Evolutionary conservation across 2,329 filamentous ascomycete species (phyloP).

Genomic region (Colletotrichum cordylinicola): DNA sequence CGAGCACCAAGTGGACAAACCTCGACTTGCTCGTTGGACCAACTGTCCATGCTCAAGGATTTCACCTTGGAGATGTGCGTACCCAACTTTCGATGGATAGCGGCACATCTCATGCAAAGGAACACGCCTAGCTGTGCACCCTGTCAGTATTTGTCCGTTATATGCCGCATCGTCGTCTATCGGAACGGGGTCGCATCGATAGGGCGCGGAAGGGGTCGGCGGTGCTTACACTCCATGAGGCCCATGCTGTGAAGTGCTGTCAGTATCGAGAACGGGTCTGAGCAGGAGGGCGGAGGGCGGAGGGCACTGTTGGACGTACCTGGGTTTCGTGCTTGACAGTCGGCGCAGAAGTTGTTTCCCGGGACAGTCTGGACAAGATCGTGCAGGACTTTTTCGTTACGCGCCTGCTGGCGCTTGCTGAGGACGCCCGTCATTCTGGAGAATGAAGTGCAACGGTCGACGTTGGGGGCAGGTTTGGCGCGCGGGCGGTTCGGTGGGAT

Average conservation of each 20-base stretch:
- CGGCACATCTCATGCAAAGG: slow-evolving; percentile 95
- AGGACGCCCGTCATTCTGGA: slow-evolving; percentile 71
- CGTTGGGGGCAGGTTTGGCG: not conserved
- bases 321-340: slow-evolving; percentile 91
- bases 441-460: slow-evolving; percentile 6
- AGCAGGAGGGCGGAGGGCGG: not conserved
- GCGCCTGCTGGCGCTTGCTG: slow-evolving; percentile 96
- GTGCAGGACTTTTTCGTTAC: slow-evolving; percentile 91
- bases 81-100: slow-evolving; percentile 93
- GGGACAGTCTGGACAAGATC: slow-evolving; percentile 83
- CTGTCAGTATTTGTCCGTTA: slow-evolving; percentile 11
- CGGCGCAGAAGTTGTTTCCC: slow-evolving; percentile 93
- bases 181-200: not conserved
- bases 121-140: slow-evolving; percentile 82
- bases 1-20: slow-evolving; percentile 55
- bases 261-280: slow-evolving; percentile 3
- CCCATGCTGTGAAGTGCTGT: slow-evolving; percentile 70
- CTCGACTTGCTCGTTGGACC: slow-evolving; percentile 95
- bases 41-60: slow-evolving; percentile 97
- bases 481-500: not conserved
- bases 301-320: slow-evolving; percentile 53
- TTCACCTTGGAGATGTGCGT: slow-evolving; percentile 99
- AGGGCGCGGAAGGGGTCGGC: not conserved
- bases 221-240: slow-evolving; percentile 87
- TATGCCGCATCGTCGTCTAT: not conserved